Percentiles rank a stretch among this genome's conserved stretches.
phyloP scores from a whole-genome alignment of 1,284 basidiomycete species.

The Porodaedalea pini region DNA sequence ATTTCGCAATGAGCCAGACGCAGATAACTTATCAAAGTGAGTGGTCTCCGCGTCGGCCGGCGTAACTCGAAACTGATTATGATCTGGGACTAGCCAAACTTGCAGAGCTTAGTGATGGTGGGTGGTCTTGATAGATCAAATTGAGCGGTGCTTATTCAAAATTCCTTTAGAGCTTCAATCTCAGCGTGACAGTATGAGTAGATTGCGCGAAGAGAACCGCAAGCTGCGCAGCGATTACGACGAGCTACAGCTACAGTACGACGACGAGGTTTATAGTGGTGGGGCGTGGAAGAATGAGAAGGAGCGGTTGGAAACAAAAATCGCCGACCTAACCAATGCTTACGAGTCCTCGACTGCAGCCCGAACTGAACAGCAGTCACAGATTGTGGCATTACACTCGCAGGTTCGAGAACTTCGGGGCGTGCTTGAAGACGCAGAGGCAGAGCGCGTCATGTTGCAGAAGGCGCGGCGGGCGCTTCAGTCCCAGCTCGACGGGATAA shows the following conservation, averaged over 20 bases:
- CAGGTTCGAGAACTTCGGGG: conserved; percentile 80
- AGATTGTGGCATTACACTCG: conserved; percentile 78
- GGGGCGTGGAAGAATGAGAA: conserved; percentile 84
- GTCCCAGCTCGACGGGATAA: conserved; percentile 75
- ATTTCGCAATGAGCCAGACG: conserved; percentile 74
- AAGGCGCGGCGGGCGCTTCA: conserved; percentile 81
- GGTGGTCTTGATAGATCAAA: conserved; percentile 7
- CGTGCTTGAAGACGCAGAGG: conserved; percentile 80
- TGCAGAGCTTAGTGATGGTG: conserved; percentile 74
- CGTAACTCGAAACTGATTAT: conserved; percentile 11
- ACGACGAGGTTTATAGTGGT: conserved; percentile 75
- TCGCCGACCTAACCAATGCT: conserved; percentile 69
- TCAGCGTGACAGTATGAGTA: conserved; percentile 70
- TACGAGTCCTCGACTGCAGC: conserved; percentile 72
- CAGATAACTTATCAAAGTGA: conserved; percentile 80
- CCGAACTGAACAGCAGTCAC: conserved; percentile 77
- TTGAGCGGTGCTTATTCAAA: conserved; percentile 1
- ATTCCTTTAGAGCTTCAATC: conserved; percentile 59
- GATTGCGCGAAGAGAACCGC: conserved; percentile 75
- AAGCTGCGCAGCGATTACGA: conserved; percentile 75
- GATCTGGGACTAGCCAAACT: conserved; percentile 51
- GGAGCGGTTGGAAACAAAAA: conserved; percentile 80
- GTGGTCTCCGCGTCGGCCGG: conserved; percentile 1
- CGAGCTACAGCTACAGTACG: conserved; percentile 69
- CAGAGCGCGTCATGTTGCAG: conserved; percentile 73